Evolutionary conservation across 2,329 filamentous ascomycete species (phyloP), one percentile per base, ranked within the genome.

Genomic region (Diaporthe destruens): DNA sequence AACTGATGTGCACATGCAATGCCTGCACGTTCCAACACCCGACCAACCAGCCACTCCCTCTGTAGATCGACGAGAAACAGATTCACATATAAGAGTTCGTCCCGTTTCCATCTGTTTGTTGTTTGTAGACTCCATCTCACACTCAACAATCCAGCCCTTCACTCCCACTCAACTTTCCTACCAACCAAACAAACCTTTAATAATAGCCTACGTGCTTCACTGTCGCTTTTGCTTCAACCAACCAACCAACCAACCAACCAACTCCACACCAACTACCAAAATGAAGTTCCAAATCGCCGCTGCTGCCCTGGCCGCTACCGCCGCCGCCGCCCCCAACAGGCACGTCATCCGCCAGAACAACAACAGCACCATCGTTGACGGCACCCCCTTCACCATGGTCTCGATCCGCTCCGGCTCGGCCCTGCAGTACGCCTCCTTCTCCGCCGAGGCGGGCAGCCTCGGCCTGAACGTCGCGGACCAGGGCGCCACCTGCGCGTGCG

Each of bases 241-340:
- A 32, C 49, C 59, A 69, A 55, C 39, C 36, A n/a, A n/a, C n/a
- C 32, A 61, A 44, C 11, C 7, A 9, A 32, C 49, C 59, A 69
- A 55, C 39, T 29, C 29, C 42, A 36, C 49, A 39, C 56, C 44
- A 56, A 23, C 51, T 44, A 69, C 80, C 66, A 74, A 61, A 36
- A 74, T 74, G 80, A 75, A 79, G 65, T 75, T 76, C 77, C 93
- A 90, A 47, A 80, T 93, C 76, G 83, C 92, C 82, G 80, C 91
- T 79, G 92, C 91, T 61, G 72, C 78, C 74, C 76, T 84, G 61
- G 76, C 81, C 69, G 80, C 80, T 39, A 79, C 79, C 67, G 81
- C 80, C 36, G 76, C 80, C 65, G 78, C 80, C 61, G 79, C 78
- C 55, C 75, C 78, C 59, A 74, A 78, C 66, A 61, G 76, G 49